A percentile compares a stretch with the other conserved stretches of the same genome.
These are phyloP conservation scores for Ephemerocybe angulata DNA, from an alignment of 768 basidiomycete species.

Conservation along the genomic window DNA sequence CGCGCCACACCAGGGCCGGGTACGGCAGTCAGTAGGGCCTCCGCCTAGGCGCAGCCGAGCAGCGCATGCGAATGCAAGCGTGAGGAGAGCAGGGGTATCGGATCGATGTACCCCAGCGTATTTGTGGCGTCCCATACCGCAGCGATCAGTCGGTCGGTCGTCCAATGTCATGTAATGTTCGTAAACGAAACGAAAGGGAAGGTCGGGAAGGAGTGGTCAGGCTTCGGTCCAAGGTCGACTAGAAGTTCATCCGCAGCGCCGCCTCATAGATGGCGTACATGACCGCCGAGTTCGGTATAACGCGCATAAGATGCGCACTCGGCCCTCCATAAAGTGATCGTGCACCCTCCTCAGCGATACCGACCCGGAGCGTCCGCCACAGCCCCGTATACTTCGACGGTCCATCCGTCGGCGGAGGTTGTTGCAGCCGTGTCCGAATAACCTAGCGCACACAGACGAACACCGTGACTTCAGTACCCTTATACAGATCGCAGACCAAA, in stretches of 20 bases:
- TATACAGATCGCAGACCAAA: conserved; percentile 8
- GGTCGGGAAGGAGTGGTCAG: background rate
- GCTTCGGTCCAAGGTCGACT: background rate
- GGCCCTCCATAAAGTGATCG: conserved; percentile 87
- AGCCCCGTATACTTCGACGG: conserved; percentile 84
- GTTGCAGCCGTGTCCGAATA: conserved; percentile 86
- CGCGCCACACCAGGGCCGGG: no score
- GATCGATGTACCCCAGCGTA: background rate
- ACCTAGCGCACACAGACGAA: conserved; percentile 49
- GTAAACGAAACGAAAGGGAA: background rate
- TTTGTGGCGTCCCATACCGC: no score
- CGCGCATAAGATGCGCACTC: conserved; percentile 92
- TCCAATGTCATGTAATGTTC: background rate
- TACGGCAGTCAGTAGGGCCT: no score
- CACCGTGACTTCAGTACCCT: background rate
- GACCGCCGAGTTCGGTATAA: conserved; percentile 94
- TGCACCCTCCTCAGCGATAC: conserved; percentile 88
- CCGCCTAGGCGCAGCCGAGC: no score
- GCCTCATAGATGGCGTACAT: conserved; percentile 97
- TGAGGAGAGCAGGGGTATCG: no score
- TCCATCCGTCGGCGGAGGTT: conserved; percentile 77
- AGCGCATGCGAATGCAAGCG: no score
- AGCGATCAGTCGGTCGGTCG: no score
- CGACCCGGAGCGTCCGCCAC: conserved; percentile 74
- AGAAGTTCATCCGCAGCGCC: conserved; percentile 34